phyloP scores from a whole-genome alignment of 768 basidiomycete species.

The Tricholoma bakamatsutake region DNA sequence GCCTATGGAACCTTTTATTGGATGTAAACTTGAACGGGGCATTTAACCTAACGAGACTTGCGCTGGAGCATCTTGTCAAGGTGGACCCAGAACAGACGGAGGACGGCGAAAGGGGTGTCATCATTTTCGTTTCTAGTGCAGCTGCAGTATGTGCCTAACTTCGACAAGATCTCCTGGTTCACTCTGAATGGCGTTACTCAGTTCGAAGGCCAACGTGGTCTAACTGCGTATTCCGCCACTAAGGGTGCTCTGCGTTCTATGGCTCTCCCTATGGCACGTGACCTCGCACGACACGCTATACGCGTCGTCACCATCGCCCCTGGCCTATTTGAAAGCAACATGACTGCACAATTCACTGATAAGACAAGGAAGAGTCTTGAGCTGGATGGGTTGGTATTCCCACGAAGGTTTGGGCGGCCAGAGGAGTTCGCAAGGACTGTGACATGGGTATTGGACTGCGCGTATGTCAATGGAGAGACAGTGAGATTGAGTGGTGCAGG shows the following conservation, averaged over 20 bases:
- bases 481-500: constrained; percentile 43
- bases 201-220: constrained; percentile 55
- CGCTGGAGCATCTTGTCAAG: constrained; percentile 43
- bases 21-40: constrained; percentile 53
- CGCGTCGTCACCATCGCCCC: constrained; percentile 57
- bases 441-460: constrained; percentile 44
- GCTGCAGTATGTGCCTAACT: constrained; percentile 36
- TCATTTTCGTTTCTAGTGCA: constrained; percentile 51
- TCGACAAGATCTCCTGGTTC: background rate
- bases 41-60: constrained; percentile 54
- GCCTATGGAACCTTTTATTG: constrained; percentile 47
- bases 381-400: constrained; percentile 38
- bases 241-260: constrained; percentile 56
- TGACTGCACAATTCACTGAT: constrained; percentile 35
- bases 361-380: constrained; percentile 35
- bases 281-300: constrained; percentile 45
- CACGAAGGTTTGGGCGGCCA: constrained; percentile 42
- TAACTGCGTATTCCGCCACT: constrained; percentile 49
- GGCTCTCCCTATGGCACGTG: constrained; percentile 58
- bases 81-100: constrained; percentile 37
- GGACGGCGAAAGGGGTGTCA: constrained; percentile 51
- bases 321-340: constrained; percentile 44
- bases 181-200: constrained; percentile 10
- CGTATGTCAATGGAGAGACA: constrained; percentile 54
- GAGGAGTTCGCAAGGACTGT: constrained; percentile 49